These are phyloP conservation scores for Hymenoscyphus repandus DNA, from an alignment of 2,329 filamentous ascomycete genomes.

Conservation along the genomic window DNA sequence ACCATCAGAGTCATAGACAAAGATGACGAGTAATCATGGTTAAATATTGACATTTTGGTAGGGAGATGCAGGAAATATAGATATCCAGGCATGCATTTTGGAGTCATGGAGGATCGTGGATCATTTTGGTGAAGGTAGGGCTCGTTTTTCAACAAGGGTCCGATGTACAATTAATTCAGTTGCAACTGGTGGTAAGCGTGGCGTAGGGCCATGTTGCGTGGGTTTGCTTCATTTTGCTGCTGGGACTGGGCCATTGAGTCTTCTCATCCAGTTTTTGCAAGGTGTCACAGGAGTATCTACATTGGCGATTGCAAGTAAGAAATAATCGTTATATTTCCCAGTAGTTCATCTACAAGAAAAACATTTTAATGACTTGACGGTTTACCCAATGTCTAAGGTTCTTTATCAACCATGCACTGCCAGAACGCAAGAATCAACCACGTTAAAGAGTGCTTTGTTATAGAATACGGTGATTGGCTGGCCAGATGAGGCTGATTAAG, in stretches of 20 bases:
- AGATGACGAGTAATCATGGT: background rate
- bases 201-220: slow-evolving; percentile 1
- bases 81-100: background rate
- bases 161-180: slow-evolving; percentile 26
- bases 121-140: slow-evolving; percentile 11
- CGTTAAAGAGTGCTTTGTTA: no score
- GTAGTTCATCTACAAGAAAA: no score
- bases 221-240: background rate
- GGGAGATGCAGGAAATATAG: background rate
- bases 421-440: no score
- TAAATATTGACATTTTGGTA: background rate
- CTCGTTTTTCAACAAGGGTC: slow-evolving; percentile 25
- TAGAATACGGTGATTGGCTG: no score
- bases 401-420: no score
- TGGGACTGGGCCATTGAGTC: no score
- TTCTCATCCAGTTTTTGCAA: background rate
- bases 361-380: no score
- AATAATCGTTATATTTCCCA: no score
- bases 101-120: slow-evolving; percentile 4
- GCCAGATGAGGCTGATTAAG: no score
- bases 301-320: no score
- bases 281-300: background rate
- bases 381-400: no score
- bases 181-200: slow-evolving; percentile 4
- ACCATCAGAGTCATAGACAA: slow-evolving; percentile 16